Base-by-base conservation (phyloP, 345 rosid genomes). In the Pugionium cornutum region DNA sequence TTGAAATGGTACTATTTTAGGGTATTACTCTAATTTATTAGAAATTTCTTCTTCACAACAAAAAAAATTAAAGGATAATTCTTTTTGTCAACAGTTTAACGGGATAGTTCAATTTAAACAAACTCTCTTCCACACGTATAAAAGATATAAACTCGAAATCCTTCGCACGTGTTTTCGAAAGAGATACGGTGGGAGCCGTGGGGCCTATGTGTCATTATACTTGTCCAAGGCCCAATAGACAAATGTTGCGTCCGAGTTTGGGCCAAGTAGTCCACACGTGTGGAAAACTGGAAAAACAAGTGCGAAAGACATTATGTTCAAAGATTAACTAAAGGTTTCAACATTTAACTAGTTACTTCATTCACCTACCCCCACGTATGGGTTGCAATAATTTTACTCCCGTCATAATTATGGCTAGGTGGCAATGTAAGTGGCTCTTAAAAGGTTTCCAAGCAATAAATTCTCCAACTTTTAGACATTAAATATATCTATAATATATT, bases 321-420 rank as follows among this genome's bases (percentile, higher is more conserved):
- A 40, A 45, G 18, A 18, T 18, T 18, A 18, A 44, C 61, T 29
- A 51, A 41, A 10, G 64, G 72, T 68, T 51, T 69, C 35, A 37
- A 56, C 64, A 26, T 37, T 63, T 32, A 71, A 40, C 63, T 33
- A 53, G 18, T 18, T 18, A 18, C 18, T 55, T 53, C 42, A 45
- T 27, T 53, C 69, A 49, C 64, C 48, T 72, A 54, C 7, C 64
- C n/a, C 27, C 64, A 64, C 75, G 75, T 56, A 64, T 71, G 75
- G 59, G 53, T 35, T 48, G 56, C 64, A n/a, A 8, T 48, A 33
- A 62, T 28, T 47, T 71, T 48, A 28, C 53, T 35, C 1, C 55
- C 34, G 35, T 18, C 70, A 51, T 65, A 67, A 58, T 58, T 57
- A 57, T 57, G 42, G 40, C 54, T 35, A 64, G 66, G 18, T 18